Conservation (phyloP, 2,329 filamentous ascomycete species). For the Fusarium albosuccineum region DNA sequence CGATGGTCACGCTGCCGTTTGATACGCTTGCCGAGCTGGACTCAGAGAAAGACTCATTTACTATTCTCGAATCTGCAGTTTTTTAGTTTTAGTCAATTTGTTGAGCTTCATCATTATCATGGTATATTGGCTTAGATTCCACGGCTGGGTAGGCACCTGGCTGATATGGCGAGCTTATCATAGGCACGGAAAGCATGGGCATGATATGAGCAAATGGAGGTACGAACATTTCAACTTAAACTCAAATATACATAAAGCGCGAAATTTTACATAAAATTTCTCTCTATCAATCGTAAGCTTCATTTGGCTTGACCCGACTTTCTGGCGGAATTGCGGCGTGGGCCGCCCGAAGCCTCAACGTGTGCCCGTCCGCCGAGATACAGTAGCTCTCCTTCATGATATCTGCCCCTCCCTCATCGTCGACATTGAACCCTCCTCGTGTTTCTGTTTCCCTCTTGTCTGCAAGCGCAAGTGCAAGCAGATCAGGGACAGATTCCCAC, state of each 20-base stretch:
- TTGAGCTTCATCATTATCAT: too few species aligned
- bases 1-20: constrained; percentile 57
- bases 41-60: constrained; percentile 53
- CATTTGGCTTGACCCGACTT: constrained; percentile 16
- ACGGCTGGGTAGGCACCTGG: too few species aligned
- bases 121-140: too few species aligned
- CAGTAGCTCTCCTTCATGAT: constrained; percentile 24
- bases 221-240: too few species aligned
- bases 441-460: neutral
- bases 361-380: constrained; percentile 6
- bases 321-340: constrained; percentile 8
- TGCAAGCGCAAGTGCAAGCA: constrained; percentile 11
- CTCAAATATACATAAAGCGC: too few species aligned
- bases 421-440: neutral
- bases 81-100: constrained; percentile 1
- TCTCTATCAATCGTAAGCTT: constrained; percentile 8
- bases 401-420: neutral
- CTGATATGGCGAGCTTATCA: too few species aligned
- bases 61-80: constrained; percentile 46
- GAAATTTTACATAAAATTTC: too few species aligned
- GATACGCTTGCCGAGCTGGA: constrained; percentile 55
- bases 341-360: constrained; percentile 2
- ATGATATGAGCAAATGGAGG: too few species aligned
- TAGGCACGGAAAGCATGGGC: too few species aligned
- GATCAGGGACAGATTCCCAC: constrained; percentile 21